Evolutionary conservation across 2,329 filamentous ascomycete genomes (phyloP).

Genomic region (Aspergillus spinulosporus): DNA sequence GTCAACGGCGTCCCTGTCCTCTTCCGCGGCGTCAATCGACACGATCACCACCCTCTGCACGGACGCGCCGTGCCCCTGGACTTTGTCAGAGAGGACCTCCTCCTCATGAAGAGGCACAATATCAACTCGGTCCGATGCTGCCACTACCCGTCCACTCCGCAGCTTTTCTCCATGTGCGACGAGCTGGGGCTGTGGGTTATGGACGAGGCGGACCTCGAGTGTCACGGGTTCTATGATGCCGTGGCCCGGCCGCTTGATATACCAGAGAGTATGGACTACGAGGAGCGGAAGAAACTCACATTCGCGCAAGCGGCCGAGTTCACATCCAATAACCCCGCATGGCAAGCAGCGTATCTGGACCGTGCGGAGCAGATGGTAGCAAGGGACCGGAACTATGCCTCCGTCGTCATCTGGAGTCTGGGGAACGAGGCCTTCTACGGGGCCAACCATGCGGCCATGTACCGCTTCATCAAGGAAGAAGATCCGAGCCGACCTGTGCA

Average conservation of each 20-base stretch:
- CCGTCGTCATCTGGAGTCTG: conserved; percentile 71
- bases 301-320: conserved; percentile 27
- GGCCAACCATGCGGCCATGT: conserved; percentile 67
- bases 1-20: conserved; percentile 64
- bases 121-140: conserved; percentile 69
- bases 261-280: conserved; percentile 59
- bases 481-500: conserved; percentile 63
- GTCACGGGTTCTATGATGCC: conserved; percentile 36
- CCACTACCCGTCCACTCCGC: conserved; percentile 59
- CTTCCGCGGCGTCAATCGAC: conserved; percentile 66
- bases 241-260: conserved; percentile 53
- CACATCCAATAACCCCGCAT: conserved; percentile 34
- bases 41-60: conserved; percentile 67
- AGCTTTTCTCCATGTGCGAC: conserved; percentile 34
- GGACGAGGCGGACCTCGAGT: conserved; percentile 41
- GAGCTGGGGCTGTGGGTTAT: conserved; percentile 41
- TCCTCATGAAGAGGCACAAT: conserved; percentile 69
- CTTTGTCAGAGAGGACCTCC: conserved; percentile 62
- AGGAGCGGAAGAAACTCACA: conserved; percentile 56
- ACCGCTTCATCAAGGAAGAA: conserved; percentile 58
- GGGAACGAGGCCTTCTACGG: conserved; percentile 75
- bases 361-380: conserved; percentile 64
- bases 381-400: conserved; percentile 69
- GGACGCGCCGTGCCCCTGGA: conserved; percentile 64
- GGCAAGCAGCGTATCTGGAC: conserved; percentile 62